A percentile compares a stretch with the other conserved stretches of the same genome.
These are phyloP conservation scores for Cyathus striatus DNA, from an alignment of 768 basidiomycete species.

Conservation along the genomic window DNA sequence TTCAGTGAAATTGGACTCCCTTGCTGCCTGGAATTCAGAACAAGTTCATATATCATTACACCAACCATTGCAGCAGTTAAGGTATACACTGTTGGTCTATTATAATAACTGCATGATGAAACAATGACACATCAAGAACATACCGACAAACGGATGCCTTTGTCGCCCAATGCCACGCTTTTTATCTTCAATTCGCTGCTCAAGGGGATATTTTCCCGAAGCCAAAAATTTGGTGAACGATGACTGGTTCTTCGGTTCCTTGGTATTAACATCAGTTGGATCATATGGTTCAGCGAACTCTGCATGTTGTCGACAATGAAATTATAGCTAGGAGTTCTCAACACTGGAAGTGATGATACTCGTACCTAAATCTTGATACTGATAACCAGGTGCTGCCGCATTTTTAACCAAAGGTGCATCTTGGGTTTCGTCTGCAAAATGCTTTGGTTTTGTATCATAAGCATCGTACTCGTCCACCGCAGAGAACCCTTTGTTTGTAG, in stretches of 20 bases:
- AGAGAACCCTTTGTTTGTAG: no score
- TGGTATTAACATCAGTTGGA: no score
- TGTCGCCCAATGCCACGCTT: constrained; percentile 82
- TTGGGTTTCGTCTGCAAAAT: constrained; percentile 20
- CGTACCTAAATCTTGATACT: constrained; percentile 55
- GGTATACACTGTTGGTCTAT: constrained; percentile 44
- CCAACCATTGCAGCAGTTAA: constrained; percentile 64
- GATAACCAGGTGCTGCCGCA: constrained; percentile 32
- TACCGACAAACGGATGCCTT: constrained; percentile 72
- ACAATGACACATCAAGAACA: no score
- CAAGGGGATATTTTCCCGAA: constrained; percentile 51
- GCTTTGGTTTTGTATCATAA: constrained; percentile 9
- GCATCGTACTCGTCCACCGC: no score
- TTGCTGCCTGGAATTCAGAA: constrained; percentile 68
- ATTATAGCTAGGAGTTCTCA: no score
- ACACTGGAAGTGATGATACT: no score
- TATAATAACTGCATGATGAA: constrained; percentile 8
- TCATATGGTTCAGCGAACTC: constrained; percentile 65
- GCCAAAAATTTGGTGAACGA: constrained; percentile 38
- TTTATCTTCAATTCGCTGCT: constrained; percentile 86
- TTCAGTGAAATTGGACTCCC: constrained; percentile 86
- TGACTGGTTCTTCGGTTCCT: constrained; percentile 32
- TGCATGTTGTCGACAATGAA: no score
- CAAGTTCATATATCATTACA: constrained; percentile 81
- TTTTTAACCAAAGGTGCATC: constrained; percentile 41